These are phyloP conservation scores for Brettanomyces custersianus DNA, from an alignment of 805 yeast genomes.

Conservation along the genomic window DNA sequence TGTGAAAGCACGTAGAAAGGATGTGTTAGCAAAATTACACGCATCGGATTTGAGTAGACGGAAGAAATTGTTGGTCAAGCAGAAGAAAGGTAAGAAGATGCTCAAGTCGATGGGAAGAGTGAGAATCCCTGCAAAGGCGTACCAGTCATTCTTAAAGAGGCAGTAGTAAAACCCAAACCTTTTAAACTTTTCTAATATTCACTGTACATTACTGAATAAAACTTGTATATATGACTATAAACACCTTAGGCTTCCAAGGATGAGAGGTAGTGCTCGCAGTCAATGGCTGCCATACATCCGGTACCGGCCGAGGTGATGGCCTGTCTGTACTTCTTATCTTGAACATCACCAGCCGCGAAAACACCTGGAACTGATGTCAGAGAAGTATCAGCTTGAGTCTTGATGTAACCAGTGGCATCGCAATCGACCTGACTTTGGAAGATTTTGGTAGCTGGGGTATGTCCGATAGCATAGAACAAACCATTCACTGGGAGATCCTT, in stretches of 20 bases:
- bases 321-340: conserved; percentile 94
- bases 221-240: neutral
- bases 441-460: conserved; percentile 85
- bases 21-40: conserved; percentile 87
- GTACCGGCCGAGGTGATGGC: conserved; percentile 99
- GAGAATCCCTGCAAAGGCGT: conserved; percentile 74
- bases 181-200: no score
- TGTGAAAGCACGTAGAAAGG: conserved; percentile 86
- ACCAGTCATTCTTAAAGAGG: conserved; percentile 66
- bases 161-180: no score
- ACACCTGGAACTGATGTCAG: conserved; percentile 82
- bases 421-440: conserved; percentile 71
- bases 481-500: conserved; percentile 76
- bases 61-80: conserved; percentile 78
- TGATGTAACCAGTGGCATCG: conserved; percentile 82
- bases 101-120: conserved; percentile 77
- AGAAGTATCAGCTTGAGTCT: conserved; percentile 85
- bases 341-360: conserved; percentile 98
- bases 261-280: conserved; percentile 76
- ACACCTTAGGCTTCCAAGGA: conserved; percentile 27
- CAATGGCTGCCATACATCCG: conserved; percentile 99
- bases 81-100: conserved; percentile 87
- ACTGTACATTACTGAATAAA: no score
- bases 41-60: conserved; percentile 90
- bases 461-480: conserved; percentile 96